These are phyloP conservation scores for Crithidia fasciculata DNA, from an alignment of 208 protist species.

Conservation along the genomic window DNA sequence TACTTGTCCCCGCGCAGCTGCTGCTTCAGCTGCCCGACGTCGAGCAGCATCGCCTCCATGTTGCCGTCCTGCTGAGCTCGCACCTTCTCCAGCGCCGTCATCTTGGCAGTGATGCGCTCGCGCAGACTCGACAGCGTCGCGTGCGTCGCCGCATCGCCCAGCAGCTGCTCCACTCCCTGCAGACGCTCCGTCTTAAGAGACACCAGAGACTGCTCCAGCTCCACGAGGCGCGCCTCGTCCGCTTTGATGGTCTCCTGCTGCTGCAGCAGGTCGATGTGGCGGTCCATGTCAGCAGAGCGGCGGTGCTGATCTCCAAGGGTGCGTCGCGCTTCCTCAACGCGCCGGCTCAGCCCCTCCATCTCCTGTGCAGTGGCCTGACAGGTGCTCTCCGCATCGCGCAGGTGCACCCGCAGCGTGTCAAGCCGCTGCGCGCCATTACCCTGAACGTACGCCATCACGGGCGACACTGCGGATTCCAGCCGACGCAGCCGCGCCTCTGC, in stretches of 20 bases:
- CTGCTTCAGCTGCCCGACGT: conserved; percentile 57
- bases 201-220: conserved; percentile 41
- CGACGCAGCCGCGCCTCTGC: conserved; percentile 27
- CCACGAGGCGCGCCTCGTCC: conserved; percentile 55
- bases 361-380: conserved; percentile 23
- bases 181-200: conserved; percentile 52
- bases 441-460: conserved; percentile 48
- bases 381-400: conserved; percentile 29
- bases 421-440: conserved; percentile 24
- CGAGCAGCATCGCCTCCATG: conserved; percentile 78
- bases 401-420: conserved; percentile 32
- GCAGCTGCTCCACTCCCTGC: conserved; percentile 44
- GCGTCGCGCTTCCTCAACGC: conserved; percentile 41
- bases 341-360: conserved; percentile 26
- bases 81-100: conserved; percentile 62
- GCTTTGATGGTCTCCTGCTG: conserved; percentile 40
- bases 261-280: conserved; percentile 49
- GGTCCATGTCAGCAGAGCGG: conserved; percentile 42
- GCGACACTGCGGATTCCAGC: conserved; percentile 34
- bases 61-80: conserved; percentile 80
- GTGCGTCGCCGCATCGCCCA: conserved; percentile 58
- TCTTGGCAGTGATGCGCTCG: conserved; percentile 73
- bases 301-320: conserved; percentile 55
- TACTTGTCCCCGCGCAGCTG: conserved; percentile 83
- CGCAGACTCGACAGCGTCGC: conserved; percentile 58